Evolutionary conservation across 352 stramenopile species (phyloP), one percentile per base, ranked within the genome.

Genomic region (Phytophthora citricola): DNA sequence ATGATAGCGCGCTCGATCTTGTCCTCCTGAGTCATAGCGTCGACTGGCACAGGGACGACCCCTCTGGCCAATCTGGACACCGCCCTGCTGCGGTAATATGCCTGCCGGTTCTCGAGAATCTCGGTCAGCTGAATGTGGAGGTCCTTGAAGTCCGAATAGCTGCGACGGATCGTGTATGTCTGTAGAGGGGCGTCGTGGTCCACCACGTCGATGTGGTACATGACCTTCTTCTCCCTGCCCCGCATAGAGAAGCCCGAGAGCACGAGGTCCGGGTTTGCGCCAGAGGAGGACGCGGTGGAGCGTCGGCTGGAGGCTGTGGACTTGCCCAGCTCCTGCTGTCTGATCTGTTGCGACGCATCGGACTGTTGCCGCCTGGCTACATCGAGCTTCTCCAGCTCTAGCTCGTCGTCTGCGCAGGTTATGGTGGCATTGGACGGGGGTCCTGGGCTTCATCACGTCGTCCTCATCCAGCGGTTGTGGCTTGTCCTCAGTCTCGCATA

Each of bases 201-300:
- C 41, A 90, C 76, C 39, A 95, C 83, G 66, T 95, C 87, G 50
- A 95, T 90, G 67, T 95, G 87, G 67, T 94, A 95, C 87, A 95
- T 92, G 54, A 93, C 87, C 38, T 83, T 87, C 74, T 91, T 93
- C 69, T 93, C 85, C 8, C 70, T 67, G 0, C 81, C 85, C 17
- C 73, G 67, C 73, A 90, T 87, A 36, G 82, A 91, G 67, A 87
- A 93, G 34, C 83, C 79, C 6, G 81, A 89, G 20, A 93, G 76
- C 57, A 89, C 79, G 46, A 93, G 78, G 40, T 93, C 85, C 9
- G 76, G 80, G 39, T 56, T 80, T 11, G 44, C 46, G n/a, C 39
- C 63, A 4, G 66, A 69, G 7, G 73, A 82, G 20, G 79, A 89
- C 26, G 68, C 41, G 1, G 75, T 84, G 39, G 79, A 85, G 29